Conservation (phyloP, 1,284 basidiomycete species). For the Ustilago nuda region DNA sequence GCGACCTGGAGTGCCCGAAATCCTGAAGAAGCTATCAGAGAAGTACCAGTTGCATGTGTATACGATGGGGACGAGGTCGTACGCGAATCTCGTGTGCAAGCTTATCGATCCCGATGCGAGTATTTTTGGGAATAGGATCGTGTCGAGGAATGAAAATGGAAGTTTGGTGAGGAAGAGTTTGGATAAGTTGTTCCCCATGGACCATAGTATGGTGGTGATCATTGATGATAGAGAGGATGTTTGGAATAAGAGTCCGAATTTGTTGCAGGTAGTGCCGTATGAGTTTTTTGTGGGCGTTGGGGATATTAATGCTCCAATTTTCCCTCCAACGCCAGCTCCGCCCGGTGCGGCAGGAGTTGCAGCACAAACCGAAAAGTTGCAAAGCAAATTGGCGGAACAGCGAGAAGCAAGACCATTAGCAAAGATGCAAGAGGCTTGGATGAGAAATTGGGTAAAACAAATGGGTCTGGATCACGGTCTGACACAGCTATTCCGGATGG, state of each 20-base stretch:
- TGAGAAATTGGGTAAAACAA: constrained; percentile 74
- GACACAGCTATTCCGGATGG: constrained; percentile 30
- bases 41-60: constrained; percentile 99
- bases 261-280: constrained; percentile 95
- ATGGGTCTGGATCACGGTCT: constrained; percentile 28
- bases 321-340: constrained; percentile 75
- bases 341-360: constrained; percentile 25
- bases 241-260: constrained; percentile 92
- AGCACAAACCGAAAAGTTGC: constrained; percentile 42
- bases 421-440: constrained; percentile 79
- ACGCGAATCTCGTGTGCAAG: constrained; percentile 93
- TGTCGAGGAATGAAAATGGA: constrained; percentile 87
- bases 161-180: constrained; percentile 90
- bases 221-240: constrained; percentile 98
- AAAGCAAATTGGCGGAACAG: constrained; percentile 77
- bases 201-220: constrained; percentile 98
- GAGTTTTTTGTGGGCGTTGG: constrained; percentile 99
- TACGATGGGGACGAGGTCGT: constrained; percentile 97
- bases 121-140: constrained; percentile 86
- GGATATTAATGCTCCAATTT: constrained; percentile 94
- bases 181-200: constrained; percentile 86
- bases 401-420: constrained; percentile 86
- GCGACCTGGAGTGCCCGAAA: constrained; percentile 87
- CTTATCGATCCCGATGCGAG: constrained; percentile 89
- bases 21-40: constrained; percentile 78